Evolutionary conservation across 148 eudicot genomes (phyloP).

Genomic region (Nepenthes gracilis): DNA sequence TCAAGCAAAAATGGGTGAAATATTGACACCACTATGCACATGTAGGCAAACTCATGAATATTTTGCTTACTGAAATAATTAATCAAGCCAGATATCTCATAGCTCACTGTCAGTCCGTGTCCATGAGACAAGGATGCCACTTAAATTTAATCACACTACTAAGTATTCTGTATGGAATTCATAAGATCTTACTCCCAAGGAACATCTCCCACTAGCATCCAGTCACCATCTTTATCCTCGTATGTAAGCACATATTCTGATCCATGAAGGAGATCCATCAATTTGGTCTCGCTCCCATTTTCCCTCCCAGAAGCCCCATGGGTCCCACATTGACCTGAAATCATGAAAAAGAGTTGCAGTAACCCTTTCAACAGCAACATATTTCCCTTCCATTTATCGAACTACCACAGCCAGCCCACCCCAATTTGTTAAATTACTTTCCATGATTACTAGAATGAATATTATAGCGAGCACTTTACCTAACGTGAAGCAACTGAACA

Average conservation of each 20-base stretch:
- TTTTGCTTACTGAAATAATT: too few species aligned
- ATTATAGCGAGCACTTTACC: conserved; percentile 21
- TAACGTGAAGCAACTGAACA: conserved; percentile 72
- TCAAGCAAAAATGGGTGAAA: too few species aligned
- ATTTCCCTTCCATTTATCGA: background rate
- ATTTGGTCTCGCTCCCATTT: conserved; percentile 48
- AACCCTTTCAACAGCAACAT: conserved; percentile 4
- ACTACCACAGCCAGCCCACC: background rate
- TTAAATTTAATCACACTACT: too few species aligned
- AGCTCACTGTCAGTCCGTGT: too few species aligned
- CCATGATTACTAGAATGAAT: background rate
- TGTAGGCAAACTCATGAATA: too few species aligned
- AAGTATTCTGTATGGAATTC: background rate
- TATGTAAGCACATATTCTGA: conserved; percentile 71
- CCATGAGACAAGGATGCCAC: too few species aligned
- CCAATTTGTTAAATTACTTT: background rate
- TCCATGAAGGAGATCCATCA: conserved; percentile 77
- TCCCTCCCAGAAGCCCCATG: conserved; percentile 26
- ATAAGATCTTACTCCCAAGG: conserved; percentile 46
- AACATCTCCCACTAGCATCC: conserved; percentile 75
- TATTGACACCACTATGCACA: too few species aligned
- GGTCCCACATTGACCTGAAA: conserved; percentile 43
- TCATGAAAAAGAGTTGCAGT: background rate
- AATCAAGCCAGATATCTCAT: too few species aligned
- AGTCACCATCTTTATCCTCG: conserved; percentile 76